Evolutionary conservation across 257 asterid genomes (phyloP).

Genomic region (Ehretia macrophylla): DNA sequence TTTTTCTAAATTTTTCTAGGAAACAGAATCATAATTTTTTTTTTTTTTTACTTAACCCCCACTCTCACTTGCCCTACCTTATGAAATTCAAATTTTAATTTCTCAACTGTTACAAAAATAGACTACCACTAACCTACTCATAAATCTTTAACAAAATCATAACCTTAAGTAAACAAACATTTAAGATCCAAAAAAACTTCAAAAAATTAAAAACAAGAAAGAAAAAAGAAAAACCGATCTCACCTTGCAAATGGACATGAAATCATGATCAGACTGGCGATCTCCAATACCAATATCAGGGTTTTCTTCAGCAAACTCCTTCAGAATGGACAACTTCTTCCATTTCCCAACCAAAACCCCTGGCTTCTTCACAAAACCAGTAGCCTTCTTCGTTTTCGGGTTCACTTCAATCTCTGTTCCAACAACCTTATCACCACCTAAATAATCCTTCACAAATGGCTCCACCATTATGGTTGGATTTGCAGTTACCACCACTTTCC

Average conservation of each 20-base stretch:
- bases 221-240: too few relatives aligned
- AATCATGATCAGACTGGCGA: constrained; percentile 88
- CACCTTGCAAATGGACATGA: constrained; percentile 98
- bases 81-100: too few relatives aligned
- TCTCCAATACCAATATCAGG: constrained; percentile 92
- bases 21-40: too few relatives aligned
- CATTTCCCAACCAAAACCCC: constrained; percentile 91
- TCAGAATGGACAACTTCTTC: constrained; percentile 63
- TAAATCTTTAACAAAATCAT: too few relatives aligned
- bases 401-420: constrained; percentile 97
- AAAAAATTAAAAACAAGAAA: too few relatives aligned
- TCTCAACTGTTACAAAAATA: too few relatives aligned
- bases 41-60: too few relatives aligned
- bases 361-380: constrained; percentile 79
- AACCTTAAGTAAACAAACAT: too few relatives aligned
- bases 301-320: constrained; percentile 81
- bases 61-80: too few relatives aligned
- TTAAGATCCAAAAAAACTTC: too few relatives aligned
- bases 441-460: constrained; percentile 79
- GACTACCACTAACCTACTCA: too few relatives aligned
- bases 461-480: constrained; percentile 97
- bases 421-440: constrained; percentile 88
- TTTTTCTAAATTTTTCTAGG: too few relatives aligned
- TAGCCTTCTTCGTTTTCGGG: constrained; percentile 80
- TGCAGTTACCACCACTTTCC: constrained; percentile 89